phyloP scores from a whole-genome alignment of 75 land plant genomes.

The Picea sitchensis region DNA sequence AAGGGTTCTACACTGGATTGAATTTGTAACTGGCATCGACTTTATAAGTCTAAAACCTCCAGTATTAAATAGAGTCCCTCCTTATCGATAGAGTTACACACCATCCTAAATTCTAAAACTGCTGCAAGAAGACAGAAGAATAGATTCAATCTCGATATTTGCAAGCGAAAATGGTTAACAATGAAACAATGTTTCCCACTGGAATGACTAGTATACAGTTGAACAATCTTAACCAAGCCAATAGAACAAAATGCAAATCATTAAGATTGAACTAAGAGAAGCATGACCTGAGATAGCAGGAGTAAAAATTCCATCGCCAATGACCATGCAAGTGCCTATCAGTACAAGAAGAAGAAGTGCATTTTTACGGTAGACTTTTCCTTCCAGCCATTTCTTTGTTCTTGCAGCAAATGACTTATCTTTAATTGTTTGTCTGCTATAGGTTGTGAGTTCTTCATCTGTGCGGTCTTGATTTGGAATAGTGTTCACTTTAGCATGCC shows the following conservation, averaged over 20 bases:
- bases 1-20: too few relatives aligned
- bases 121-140: too few relatives aligned
- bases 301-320: constrained; percentile 90
- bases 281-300: constrained; percentile 84
- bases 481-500: constrained; percentile 71
- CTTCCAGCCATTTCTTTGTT: constrained; percentile 64
- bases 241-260: neutral
- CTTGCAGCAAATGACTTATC: constrained; percentile 66
- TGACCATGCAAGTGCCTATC: constrained; percentile 79
- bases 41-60: too few relatives aligned
- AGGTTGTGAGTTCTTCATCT: constrained; percentile 71
- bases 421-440: constrained; percentile 47
- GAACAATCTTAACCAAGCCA: too few relatives aligned
- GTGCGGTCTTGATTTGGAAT: constrained; percentile 77
- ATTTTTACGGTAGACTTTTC: constrained; percentile 33
- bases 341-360: constrained; percentile 69
- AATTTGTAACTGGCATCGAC: too few relatives aligned
- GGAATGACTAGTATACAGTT: too few relatives aligned
- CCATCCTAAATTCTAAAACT: too few relatives aligned
- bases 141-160: too few relatives aligned
- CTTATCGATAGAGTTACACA: too few relatives aligned
- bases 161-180: too few relatives aligned
- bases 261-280: neutral
- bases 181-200: too few relatives aligned
- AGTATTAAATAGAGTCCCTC: too few relatives aligned